Conservation (phyloP, 2,329 filamentous ascomycete genomes). For the Alternaria panax region DNA sequence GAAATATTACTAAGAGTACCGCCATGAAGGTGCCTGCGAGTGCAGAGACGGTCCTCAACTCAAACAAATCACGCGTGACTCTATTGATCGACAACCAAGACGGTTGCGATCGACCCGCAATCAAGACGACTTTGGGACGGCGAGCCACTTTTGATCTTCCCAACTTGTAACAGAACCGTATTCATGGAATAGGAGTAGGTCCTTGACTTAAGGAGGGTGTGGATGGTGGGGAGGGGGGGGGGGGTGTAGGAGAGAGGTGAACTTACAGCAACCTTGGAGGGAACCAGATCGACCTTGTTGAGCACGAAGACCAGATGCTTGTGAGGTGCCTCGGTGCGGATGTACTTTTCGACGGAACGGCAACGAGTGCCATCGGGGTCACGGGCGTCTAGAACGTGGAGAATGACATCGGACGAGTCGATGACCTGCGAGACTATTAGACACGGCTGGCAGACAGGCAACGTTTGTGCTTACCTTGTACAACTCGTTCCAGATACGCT, state of each 20-base stretch:
- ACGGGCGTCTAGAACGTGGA: conserved; percentile 60
- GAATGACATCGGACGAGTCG: conserved; percentile 92
- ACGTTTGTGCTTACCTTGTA: conserved; percentile 73
- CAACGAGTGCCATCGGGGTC: conserved; percentile 76
- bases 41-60: conserved; percentile 90
- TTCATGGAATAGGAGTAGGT: conserved; percentile 75
- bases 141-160: conserved; percentile 88
- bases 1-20: conserved; percentile 99
- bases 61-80: conserved; percentile 85
- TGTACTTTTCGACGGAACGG: conserved; percentile 89
- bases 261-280: conserved; percentile 94
- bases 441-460: not conserved
- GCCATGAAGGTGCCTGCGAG: conserved; percentile 66
- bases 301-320: conserved; percentile 92
- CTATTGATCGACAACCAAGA: conserved; percentile 85
- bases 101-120: conserved; percentile 76
- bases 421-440: conserved; percentile 56
- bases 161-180: conserved; percentile 97
- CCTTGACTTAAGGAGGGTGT: conserved; percentile 88
- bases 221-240: conserved; percentile 26
- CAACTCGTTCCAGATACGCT: conserved; percentile 84
- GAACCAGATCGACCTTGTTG: conserved; percentile 93
- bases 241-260: not conserved
- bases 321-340: conserved; percentile 90
- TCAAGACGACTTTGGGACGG: conserved; percentile 68